Conservation (phyloP, 2,329 filamentous ascomycete species). For the Colletotrichum tofieldiae region DNA sequence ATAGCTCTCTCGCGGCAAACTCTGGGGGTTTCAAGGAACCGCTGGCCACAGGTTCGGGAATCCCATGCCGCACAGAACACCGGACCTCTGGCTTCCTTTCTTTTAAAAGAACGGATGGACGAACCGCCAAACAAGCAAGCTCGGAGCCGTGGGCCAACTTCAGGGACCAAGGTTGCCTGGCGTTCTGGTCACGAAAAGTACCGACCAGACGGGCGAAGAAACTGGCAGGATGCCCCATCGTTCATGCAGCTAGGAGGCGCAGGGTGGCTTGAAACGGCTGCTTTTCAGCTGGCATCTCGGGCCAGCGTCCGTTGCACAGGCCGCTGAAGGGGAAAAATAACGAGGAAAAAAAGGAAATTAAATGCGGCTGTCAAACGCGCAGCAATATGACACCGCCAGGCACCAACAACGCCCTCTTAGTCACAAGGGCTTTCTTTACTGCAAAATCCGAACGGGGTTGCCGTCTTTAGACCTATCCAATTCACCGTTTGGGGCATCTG, state of each 20-base stretch:
- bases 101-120: slow-evolving; percentile 36
- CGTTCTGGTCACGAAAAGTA: slow-evolving; percentile 20
- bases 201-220: slow-evolving; percentile 24
- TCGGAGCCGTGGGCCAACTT: neutral
- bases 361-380: slow-evolving; percentile 7
- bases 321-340: slow-evolving; percentile 4
- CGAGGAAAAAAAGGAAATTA: neutral
- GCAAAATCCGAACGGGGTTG: neutral
- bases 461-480: neutral
- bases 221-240: slow-evolving; percentile 29
- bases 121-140: slow-evolving; percentile 20
- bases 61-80: slow-evolving; percentile 29
- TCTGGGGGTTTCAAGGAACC: slow-evolving; percentile 29
- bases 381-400: slow-evolving; percentile 11
- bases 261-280: slow-evolving; percentile 38
- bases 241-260: slow-evolving; percentile 38
- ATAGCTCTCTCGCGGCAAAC: slow-evolving; percentile 24
- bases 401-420: neutral
- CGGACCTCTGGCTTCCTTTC: slow-evolving; percentile 21
- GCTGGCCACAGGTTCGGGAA: slow-evolving; percentile 15
- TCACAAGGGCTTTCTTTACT: neutral
- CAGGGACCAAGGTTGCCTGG: slow-evolving; percentile 6
- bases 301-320: neutral
- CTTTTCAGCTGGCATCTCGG: slow-evolving; percentile 14
- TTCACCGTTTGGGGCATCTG: slow-evolving; percentile 1